phyloP scores from a whole-genome alignment of 2,329 filamentous ascomycete species.

The Phialocephala sp. region DNA sequence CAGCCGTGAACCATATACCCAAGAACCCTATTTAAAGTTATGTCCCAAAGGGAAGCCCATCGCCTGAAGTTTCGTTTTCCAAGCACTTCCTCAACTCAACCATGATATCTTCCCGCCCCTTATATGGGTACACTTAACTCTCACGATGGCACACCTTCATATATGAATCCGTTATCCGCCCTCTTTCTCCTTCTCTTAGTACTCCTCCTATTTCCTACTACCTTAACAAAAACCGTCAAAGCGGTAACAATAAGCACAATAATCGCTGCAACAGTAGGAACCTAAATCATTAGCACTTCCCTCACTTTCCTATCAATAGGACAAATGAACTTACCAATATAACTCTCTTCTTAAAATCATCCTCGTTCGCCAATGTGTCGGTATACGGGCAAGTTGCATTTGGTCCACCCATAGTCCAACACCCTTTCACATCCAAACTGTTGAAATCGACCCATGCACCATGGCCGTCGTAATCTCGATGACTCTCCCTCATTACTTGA shows the following conservation, averaged over 20 bases:
- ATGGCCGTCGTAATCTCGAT: constrained; percentile 38
- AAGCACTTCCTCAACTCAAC: neutral
- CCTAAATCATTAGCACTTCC: constrained; percentile 42
- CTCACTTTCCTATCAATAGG: neutral
- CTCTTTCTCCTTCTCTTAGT: constrained; percentile 56
- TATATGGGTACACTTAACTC: neutral
- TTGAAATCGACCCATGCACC: constrained; percentile 67
- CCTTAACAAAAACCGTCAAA: constrained; percentile 67
- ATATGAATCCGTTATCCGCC: constrained; percentile 62
- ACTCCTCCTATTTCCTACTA: constrained; percentile 63
- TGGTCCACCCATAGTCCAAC: constrained; percentile 64
- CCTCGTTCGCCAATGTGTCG: constrained; percentile 41
- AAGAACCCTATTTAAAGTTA: neutral
- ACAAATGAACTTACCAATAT: constrained; percentile 46
- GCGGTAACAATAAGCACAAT: constrained; percentile 66
- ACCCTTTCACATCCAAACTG: constrained; percentile 58
- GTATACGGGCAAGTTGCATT: constrained; percentile 65
- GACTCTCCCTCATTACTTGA: constrained; percentile 37
- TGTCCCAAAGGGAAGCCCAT: neutral
- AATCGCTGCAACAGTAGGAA: constrained; percentile 66
- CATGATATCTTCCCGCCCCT: neutral
- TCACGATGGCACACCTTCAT: constrained; percentile 66
- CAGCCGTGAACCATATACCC: neutral
- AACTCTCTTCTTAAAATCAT: constrained; percentile 50
- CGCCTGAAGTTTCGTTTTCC: neutral